Conservation (phyloP, 1,284 basidiomycete genomes). For the Microbotryum violaceum region DNA sequence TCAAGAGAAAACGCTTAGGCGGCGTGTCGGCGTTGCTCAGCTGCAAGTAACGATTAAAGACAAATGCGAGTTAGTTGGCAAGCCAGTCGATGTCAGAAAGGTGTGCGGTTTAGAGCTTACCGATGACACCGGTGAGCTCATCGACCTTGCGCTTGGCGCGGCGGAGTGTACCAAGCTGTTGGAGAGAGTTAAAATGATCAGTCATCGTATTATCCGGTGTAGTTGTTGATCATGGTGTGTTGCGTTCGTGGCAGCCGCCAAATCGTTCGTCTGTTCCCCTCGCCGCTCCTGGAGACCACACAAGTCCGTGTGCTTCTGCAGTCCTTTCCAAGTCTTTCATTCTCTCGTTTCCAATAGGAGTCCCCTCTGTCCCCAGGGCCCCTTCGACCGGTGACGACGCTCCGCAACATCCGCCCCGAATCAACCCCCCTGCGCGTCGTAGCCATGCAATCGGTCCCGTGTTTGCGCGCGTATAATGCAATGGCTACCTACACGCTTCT, state of each 20-base stretch:
- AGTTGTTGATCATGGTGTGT: no score
- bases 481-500: slow-evolving; percentile 73
- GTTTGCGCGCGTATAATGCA: neutral
- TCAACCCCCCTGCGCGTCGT: neutral
- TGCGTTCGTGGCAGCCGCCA: no score
- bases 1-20: no score
- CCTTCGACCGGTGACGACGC: neutral
- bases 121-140: slow-evolving; percentile 79
- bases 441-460: neutral
- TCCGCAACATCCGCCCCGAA: neutral
- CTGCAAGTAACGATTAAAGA: no score
- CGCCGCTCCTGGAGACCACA: no score
- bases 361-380: neutral
- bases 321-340: neutral
- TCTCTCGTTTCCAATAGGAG: neutral
- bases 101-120: slow-evolving; percentile 1
- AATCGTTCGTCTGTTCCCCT: no score
- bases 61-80: no score
- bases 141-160: slow-evolving; percentile 94
- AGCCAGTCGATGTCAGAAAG: no score
- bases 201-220: neutral
- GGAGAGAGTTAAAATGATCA: slow-evolving; percentile 6
- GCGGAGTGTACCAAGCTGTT: slow-evolving; percentile 82
- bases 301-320: neutral
- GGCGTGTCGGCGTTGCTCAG: no score